These are phyloP conservation scores for Russula sp. DNA, from an alignment of 768 basidiomycete genomes.

Conservation along the genomic window DNA sequence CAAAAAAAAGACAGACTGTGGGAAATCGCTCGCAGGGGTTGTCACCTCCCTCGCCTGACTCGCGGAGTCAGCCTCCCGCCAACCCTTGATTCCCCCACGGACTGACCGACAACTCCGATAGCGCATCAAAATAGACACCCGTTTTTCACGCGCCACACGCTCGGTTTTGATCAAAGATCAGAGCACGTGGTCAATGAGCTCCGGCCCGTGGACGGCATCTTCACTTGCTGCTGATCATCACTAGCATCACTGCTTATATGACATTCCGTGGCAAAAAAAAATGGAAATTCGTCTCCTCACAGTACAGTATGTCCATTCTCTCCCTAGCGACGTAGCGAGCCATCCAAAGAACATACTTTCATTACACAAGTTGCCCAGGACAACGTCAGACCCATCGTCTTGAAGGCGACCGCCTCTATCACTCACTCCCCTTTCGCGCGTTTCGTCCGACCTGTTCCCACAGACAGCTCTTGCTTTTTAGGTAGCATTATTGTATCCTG, in stretches of 20 bases:
- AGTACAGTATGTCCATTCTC: not conserved
- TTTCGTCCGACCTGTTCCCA: not conserved
- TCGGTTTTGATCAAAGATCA: no score
- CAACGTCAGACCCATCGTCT: not conserved
- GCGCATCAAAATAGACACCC: not conserved
- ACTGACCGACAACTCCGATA: not conserved
- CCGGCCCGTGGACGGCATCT: no score
- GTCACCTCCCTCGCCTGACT: not conserved
- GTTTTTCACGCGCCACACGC: no score
- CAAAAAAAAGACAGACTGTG: not conserved
- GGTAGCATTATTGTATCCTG: not conserved
- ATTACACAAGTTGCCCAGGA: not conserved
- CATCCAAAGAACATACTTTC: not conserved
- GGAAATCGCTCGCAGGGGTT: not conserved
- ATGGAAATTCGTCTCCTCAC: not conserved
- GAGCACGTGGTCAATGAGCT: no score
- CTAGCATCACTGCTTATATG: no score
- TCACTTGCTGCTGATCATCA: no score
- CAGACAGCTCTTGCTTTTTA: not conserved
- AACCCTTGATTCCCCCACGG: no score
- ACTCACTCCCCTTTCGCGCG: not conserved
- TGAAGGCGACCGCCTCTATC: not conserved
- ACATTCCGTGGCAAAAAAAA: not conserved
- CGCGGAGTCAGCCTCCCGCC: not conserved
- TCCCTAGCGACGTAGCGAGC: not conserved